These are phyloP conservation scores for Metschnikowia corniflorae DNA, from an alignment of 805 yeast species.

Conservation along the genomic window DNA sequence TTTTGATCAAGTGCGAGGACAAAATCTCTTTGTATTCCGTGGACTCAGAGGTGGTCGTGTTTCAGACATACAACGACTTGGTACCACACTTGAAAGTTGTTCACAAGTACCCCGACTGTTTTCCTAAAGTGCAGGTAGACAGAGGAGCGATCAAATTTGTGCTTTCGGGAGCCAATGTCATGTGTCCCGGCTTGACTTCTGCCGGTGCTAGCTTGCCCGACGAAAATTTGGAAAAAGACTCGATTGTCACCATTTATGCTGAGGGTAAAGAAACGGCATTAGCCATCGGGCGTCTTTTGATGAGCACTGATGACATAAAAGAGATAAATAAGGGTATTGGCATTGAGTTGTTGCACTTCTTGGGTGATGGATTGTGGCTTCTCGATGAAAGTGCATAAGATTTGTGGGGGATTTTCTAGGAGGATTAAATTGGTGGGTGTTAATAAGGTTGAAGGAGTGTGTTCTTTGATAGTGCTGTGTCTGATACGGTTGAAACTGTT, in stretches of 20 bases:
- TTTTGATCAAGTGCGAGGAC: slow-evolving; percentile 83
- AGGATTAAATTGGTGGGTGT: too few species aligned
- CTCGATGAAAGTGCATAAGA: slow-evolving; percentile 36
- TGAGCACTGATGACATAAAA: slow-evolving; percentile 89
- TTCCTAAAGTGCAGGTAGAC: slow-evolving; percentile 87
- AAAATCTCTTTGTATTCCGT: slow-evolving; percentile 73
- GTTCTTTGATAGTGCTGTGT: too few species aligned
- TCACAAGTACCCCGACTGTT: slow-evolving; percentile 77
- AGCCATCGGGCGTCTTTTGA: slow-evolving; percentile 82
- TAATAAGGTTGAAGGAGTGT: too few species aligned
- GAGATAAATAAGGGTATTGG: slow-evolving; percentile 83
- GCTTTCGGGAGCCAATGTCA: slow-evolving; percentile 91
- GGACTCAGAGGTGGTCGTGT: slow-evolving; percentile 70
- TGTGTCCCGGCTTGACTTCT: slow-evolving; percentile 94
- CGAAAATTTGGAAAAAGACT: slow-evolving; percentile 58
- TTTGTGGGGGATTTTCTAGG: too few species aligned
- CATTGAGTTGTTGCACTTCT: slow-evolving; percentile 73
- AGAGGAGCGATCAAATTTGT: slow-evolving; percentile 96
- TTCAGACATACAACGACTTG: slow-evolving; percentile 77
- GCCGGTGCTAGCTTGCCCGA: slow-evolving; percentile 82
- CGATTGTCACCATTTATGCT: slow-evolving; percentile 80
- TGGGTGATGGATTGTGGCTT: slow-evolving; percentile 89
- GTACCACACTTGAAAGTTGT: slow-evolving; percentile 73
- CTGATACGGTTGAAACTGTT: too few species aligned
- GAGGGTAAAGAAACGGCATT: slow-evolving; percentile 90